These are phyloP conservation scores for Hyaloscypha finlandica DNA, from an alignment of 495 filamentous ascomycete genomes.

Conservation along the genomic window DNA sequence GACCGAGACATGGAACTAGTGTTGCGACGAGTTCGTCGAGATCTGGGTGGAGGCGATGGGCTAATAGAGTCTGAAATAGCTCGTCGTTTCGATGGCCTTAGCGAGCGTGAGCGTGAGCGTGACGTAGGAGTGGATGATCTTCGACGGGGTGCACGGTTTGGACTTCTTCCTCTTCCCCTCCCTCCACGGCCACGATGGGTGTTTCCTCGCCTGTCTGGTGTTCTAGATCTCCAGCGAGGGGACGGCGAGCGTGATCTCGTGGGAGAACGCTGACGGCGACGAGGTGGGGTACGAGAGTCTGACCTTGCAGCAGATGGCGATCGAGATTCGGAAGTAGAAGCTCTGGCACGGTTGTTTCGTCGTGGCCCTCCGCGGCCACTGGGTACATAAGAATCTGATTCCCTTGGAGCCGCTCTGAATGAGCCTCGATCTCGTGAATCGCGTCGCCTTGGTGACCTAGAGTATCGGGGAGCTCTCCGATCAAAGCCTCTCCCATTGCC, in stretches of 20 bases:
- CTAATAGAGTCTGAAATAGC: constrained; percentile 30
- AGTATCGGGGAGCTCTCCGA: constrained; percentile 51
- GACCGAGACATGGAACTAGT: constrained; percentile 39
- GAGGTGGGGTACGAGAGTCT: constrained; percentile 44
- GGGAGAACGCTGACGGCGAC: constrained; percentile 36
- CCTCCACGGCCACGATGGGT: constrained; percentile 37
- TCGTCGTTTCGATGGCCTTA: constrained; percentile 24
- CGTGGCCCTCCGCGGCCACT: constrained; percentile 43
- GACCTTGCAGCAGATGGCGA: constrained; percentile 21
- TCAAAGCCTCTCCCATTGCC: constrained; percentile 39
- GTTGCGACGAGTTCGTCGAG: constrained; percentile 29
- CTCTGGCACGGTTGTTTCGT: constrained; percentile 35
- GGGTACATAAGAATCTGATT: constrained; percentile 54
- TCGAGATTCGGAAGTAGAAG: constrained; percentile 34
- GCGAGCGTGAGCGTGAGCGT: constrained; percentile 27
- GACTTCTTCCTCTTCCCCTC: constrained; percentile 30
- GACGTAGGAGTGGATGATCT: constrained; percentile 21
- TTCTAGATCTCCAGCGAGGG: constrained; percentile 33
- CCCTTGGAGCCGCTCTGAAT: constrained; percentile 50
- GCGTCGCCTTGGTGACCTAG: constrained; percentile 60
- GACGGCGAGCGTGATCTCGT: constrained; percentile 47
- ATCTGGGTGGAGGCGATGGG: constrained; percentile 34
- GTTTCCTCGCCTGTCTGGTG: constrained; percentile 27
- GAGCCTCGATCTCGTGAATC: constrained; percentile 48
- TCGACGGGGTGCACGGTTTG: constrained; percentile 24